Percentiles rank a stretch among this genome's conserved stretches.
Evolutionary conservation across 1,284 basidiomycete genomes (phyloP).

Genomic region (Apiotrichum veenhuisii): DNA sequence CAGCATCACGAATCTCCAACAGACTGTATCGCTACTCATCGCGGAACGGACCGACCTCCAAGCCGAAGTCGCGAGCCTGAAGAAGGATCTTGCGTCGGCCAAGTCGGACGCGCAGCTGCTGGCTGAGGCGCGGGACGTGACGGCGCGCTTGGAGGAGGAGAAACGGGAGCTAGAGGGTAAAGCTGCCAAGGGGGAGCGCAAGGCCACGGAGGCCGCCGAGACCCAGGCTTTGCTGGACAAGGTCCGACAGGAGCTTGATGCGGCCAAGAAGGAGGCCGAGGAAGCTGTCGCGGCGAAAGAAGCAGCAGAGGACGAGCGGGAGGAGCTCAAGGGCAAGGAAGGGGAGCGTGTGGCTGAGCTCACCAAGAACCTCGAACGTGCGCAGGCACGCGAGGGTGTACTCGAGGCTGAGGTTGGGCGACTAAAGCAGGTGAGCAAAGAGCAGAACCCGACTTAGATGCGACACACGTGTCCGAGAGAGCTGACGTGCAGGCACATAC

Average conservation of each 20-base stretch:
- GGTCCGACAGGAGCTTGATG: constrained; percentile 10
- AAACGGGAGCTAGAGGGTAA: constrained; percentile 25
- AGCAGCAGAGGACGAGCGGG: constrained; percentile 10
- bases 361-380: constrained; percentile 40
- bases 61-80: constrained; percentile 25
- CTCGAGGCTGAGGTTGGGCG: constrained; percentile 45
- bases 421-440: constrained; percentile 42
- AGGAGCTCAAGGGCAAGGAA: constrained; percentile 12
- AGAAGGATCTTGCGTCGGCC: constrained; percentile 25
- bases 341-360: constrained; percentile 30
- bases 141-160: constrained; percentile 34
- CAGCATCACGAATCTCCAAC: constrained; percentile 27
- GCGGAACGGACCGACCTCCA: constrained; percentile 40
- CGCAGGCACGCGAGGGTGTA: constrained; percentile 40
- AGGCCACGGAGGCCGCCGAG: constrained; percentile 17
- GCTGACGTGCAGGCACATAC: constrained; percentile 26
- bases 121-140: constrained; percentile 32
- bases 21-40: constrained; percentile 42
- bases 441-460: no score
- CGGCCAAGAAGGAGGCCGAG: constrained; percentile 1
- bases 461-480: no score
- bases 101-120: constrained; percentile 34
- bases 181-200: constrained; percentile 10
- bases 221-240: constrained; percentile 15
- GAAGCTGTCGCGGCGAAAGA: constrained; percentile 1